phyloP scores from a whole-genome alignment of 2,329 filamentous ascomycete species.

The Botrytis porri region DNA sequence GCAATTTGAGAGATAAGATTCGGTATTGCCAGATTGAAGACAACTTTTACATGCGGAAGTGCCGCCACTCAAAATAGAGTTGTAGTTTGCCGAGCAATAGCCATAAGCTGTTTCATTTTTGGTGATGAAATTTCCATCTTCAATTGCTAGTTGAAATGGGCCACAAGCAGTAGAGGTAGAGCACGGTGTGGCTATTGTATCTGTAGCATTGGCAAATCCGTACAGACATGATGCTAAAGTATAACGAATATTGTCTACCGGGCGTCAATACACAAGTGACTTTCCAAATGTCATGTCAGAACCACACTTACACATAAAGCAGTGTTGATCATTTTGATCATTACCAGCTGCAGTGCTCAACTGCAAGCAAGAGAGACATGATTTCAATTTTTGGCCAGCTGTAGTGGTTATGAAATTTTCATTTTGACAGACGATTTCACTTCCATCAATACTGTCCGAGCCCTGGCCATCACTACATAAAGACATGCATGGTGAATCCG shows the following conservation, averaged over 20 bases:
- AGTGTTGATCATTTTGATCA: conserved; percentile 33
- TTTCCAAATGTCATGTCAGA: background rate
- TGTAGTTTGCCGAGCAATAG: conserved; percentile 33
- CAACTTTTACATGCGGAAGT: conserved; percentile 24
- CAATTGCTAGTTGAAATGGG: conserved; percentile 30
- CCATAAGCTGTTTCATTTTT: conserved; percentile 28
- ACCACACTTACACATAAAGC: conserved; percentile 35
- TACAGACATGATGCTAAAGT: conserved; percentile 34
- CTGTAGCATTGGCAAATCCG: conserved; percentile 29
- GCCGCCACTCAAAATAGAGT: conserved; percentile 23
- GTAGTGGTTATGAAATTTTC: conserved; percentile 26
- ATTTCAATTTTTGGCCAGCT: conserved; percentile 32
- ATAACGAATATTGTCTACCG: conserved; percentile 36
- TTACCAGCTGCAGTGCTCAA: conserved; percentile 30
- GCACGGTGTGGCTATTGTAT: conserved; percentile 30
- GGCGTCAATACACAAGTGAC: background rate
- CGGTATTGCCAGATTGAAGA: conserved; percentile 14
- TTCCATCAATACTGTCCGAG: conserved; percentile 41
- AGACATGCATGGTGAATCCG: conserved; percentile 50
- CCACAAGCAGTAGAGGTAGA: conserved; percentile 29
- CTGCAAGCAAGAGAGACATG: conserved; percentile 35
- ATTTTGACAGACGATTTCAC: conserved; percentile 44
- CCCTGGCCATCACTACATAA: conserved; percentile 43
- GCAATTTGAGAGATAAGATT: conserved; percentile 30
- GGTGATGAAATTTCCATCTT: conserved; percentile 28